Base-by-base conservation (phyloP, 768 basidiomycete genomes). In the Leucocoprinus birnbaumii region DNA sequence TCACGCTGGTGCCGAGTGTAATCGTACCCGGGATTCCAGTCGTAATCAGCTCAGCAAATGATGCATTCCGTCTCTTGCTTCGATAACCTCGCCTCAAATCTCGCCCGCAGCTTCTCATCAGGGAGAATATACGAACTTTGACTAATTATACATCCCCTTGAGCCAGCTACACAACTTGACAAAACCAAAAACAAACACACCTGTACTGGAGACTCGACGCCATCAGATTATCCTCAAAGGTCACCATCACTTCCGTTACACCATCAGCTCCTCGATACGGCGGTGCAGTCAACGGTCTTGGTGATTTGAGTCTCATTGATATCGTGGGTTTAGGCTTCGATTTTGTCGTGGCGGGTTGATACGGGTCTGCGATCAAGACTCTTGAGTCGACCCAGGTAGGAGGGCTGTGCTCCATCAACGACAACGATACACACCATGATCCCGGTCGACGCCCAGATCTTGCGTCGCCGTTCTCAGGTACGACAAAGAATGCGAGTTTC, bases 341-440 rank as follows among this genome's bases (percentile, higher is more conserved):
- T 46, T n/a, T 5, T 59, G 8, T 13, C 51, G 54, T 13, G 34
- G 52, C 9, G 48, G 53, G 19, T 59, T 48, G 44, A 18, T 58
- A 62, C 19, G 68, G 72, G 21, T 74, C 67, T 0, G 68, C 63
- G 37, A 84, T 70, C 34, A 83, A 51, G 8, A 87, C 68, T 3
- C 72, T 73, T 0, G 81, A 78, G 60, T 86, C 77, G 35, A 87
- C 59, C 59, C 73, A 80, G 3, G 84, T 82, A 2, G 85, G 79
- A 0, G 83, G 77, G 55, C 84, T 85, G 48, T 80, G 71, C 50
- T 82, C 80, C 5, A 80, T 68, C 3, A 87, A 65, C 1, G 73
- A 73, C 1, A 87, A 77, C 1, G 73, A 67, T 27, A 85, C 69
- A 37, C 76, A 73, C 83, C 78, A 79, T 16, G 74, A 68, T 5